These are phyloP conservation scores for Chaetomium sp. DNA, from an alignment of 2,329 filamentous ascomycete species.

Conservation along the genomic window DNA sequence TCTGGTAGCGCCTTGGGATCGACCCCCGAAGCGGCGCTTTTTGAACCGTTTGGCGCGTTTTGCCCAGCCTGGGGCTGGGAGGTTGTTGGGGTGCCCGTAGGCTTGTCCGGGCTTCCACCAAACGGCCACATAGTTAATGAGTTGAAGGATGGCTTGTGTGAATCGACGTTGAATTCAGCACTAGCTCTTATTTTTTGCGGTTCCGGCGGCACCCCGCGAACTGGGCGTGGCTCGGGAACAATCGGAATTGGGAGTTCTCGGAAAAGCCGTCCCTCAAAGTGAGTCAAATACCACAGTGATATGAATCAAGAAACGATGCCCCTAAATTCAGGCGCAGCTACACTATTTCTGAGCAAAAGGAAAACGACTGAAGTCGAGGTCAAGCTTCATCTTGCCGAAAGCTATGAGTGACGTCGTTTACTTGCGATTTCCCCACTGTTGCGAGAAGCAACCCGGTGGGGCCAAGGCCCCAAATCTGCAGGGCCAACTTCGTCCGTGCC, in stretches of 20 bases:
- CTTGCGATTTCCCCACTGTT: background rate
- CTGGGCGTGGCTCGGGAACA: background rate
- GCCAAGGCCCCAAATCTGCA: background rate
- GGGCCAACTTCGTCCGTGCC: constrained; percentile 1
- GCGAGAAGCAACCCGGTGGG: background rate
- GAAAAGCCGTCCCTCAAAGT: background rate
- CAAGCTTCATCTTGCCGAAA: background rate
- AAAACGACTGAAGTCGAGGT: background rate
- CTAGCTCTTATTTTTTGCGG: background rate
- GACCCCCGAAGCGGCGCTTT: constrained; percentile 28
- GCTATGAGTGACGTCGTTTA: constrained; percentile 5
- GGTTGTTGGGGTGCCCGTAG: constrained; percentile 17
- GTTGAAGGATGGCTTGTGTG: background rate
- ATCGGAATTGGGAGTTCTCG: background rate
- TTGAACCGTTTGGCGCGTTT: constrained; percentile 23
- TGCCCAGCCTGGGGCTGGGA: constrained; percentile 23
- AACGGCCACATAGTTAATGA: constrained; percentile 31
- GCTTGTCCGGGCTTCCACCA: constrained; percentile 29
- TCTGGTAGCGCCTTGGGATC: constrained; percentile 37
- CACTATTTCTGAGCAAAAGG: background rate
- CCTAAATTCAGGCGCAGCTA: too few relatives aligned
- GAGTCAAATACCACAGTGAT: background rate
- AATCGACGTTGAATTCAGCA: background rate
- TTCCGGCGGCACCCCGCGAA: background rate
- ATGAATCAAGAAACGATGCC: too few relatives aligned